Evolutionary conservation across 1,284 basidiomycete species (phyloP).

Genomic region (Leccinum subrobustum): DNA sequence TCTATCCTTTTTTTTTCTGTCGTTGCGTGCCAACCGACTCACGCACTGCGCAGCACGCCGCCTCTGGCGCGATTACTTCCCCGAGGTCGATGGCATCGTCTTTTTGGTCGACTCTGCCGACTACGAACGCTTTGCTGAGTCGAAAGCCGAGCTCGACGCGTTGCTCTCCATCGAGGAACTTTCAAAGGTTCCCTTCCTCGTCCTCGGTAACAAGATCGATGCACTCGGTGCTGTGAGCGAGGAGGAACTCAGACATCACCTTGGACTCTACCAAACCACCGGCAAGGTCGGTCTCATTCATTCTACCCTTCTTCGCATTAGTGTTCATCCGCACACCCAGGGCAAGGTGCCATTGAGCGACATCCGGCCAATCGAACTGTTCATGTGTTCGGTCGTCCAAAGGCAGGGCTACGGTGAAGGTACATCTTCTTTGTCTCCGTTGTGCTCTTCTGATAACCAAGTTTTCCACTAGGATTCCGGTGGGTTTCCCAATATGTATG

Average conservation of each 20-base stretch:
- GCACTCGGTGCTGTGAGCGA: slow-evolving; percentile 97
- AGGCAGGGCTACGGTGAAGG: slow-evolving; percentile 99
- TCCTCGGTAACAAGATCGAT: slow-evolving; percentile 99
- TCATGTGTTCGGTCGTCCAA: slow-evolving; percentile 99
- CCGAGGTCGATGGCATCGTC: slow-evolving; percentile 98
- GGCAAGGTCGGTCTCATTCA: slow-evolving; percentile 74
- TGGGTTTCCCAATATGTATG: slow-evolving; percentile 97
- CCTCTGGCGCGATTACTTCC: slow-evolving; percentile 99
- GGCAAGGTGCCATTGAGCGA: slow-evolving; percentile 96
- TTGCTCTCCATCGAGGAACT: slow-evolving; percentile 94
- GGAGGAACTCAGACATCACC: slow-evolving; percentile 93
- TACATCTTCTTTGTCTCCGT: slow-evolving; percentile 28
- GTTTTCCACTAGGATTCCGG: slow-evolving; percentile 71
- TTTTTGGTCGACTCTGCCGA: slow-evolving; percentile 98
- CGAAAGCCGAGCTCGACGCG: slow-evolving; percentile 95
- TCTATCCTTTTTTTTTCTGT: slow-evolving; percentile 26
- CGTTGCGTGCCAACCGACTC: slow-evolving; percentile 6
- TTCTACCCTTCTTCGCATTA: background rate
- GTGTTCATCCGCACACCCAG: slow-evolving; percentile 40
- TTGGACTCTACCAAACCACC: slow-evolving; percentile 98
- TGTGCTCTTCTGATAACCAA: slow-evolving; percentile 5
- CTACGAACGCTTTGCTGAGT: slow-evolving; percentile 93
- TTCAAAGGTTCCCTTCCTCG: slow-evolving; percentile 95
- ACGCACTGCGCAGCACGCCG: slow-evolving; percentile 73
- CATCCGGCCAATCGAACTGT: slow-evolving; percentile 98